These are phyloP conservation scores for Taphrina betulina DNA, from an alignment of 1,139 yeast species.

Conservation along the genomic window DNA sequence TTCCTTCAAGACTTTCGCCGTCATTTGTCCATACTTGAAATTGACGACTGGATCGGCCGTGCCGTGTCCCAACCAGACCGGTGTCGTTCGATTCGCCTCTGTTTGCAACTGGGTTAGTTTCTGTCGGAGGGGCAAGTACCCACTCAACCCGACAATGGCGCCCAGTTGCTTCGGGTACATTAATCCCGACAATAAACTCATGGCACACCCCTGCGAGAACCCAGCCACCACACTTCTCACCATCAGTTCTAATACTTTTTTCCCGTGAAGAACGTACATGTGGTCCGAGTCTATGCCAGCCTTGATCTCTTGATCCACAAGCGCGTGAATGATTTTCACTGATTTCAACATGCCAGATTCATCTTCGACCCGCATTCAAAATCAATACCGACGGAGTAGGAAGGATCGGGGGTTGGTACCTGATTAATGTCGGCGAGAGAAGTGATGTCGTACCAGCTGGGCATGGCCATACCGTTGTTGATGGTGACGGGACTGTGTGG, in stretches of 20 bases:
- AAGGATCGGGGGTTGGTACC: slow-evolving; percentile 36
- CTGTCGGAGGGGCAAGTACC: slow-evolving; percentile 63
- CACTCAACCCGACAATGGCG: slow-evolving; percentile 76
- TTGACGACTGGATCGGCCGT: slow-evolving; percentile 66
- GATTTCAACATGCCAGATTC: slow-evolving; percentile 62
- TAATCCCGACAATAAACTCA: slow-evolving; percentile 43
- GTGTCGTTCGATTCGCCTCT: slow-evolving; percentile 49
- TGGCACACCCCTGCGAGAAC: slow-evolving; percentile 15
- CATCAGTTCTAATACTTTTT: not conserved
- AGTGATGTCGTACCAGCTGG: slow-evolving; percentile 84
- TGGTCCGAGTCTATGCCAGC: slow-evolving; percentile 66
- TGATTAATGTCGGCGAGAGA: slow-evolving; percentile 52
- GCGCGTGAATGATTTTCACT: slow-evolving; percentile 53
- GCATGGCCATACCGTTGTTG: slow-evolving; percentile 66
- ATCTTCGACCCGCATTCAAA: slow-evolving; percentile 48
- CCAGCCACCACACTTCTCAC: slow-evolving; percentile 63
- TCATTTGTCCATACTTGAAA: slow-evolving; percentile 50
- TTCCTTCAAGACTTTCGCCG: slow-evolving; percentile 44
- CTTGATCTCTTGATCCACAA: slow-evolving; percentile 63
- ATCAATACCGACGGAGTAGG: not conserved
- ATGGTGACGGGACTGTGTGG: slow-evolving; percentile 47
- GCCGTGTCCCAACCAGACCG: slow-evolving; percentile 89
- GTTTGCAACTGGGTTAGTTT: slow-evolving; percentile 44
- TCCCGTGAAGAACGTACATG: slow-evolving; percentile 48
- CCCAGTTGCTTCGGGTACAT: slow-evolving; percentile 63